Percentiles rank a stretch among this genome's conserved stretches.
These are phyloP conservation scores for Coprinellus micaceus DNA, from an alignment of 768 basidiomycete species.

Conservation along the genomic window DNA sequence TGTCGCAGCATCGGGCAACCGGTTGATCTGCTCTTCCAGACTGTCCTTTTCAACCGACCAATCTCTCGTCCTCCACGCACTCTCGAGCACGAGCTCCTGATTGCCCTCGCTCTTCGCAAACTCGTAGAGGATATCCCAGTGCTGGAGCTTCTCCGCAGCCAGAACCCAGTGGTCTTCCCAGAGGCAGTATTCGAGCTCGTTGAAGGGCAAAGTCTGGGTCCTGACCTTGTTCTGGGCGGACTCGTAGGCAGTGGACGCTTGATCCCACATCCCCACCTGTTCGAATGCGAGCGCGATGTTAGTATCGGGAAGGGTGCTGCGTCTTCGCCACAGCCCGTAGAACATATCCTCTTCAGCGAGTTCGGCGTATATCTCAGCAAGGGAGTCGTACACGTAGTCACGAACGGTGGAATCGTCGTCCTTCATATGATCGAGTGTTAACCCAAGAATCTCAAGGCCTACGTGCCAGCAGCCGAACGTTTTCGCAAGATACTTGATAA, in stretches of 20 bases:
- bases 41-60: constrained; percentile 80
- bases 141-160: constrained; percentile 91
- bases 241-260: constrained; percentile 87
- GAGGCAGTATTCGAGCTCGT: constrained; percentile 91
- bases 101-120: constrained; percentile 86
- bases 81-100: constrained; percentile 88
- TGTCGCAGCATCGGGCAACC: constrained; percentile 82
- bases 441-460: constrained; percentile 78
- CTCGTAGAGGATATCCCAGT: constrained; percentile 95
- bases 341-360: constrained; percentile 95
- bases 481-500: constrained; percentile 94
- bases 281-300: constrained; percentile 87
- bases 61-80: constrained; percentile 91
- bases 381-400: constrained; percentile 83
- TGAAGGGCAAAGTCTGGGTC: constrained; percentile 78
- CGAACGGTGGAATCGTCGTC: constrained; percentile 78
- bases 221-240: constrained; percentile 83
- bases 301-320: constrained; percentile 85
- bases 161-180: constrained; percentile 99
- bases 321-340: constrained; percentile 92
- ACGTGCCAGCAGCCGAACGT: constrained; percentile 96
- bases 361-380: constrained; percentile 94
- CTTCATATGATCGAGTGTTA: constrained; percentile 71
- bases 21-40: constrained; percentile 77
- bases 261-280: constrained; percentile 96